Conservation (phyloP, 257 asterid species). For the Asclepias syriaca region DNA sequence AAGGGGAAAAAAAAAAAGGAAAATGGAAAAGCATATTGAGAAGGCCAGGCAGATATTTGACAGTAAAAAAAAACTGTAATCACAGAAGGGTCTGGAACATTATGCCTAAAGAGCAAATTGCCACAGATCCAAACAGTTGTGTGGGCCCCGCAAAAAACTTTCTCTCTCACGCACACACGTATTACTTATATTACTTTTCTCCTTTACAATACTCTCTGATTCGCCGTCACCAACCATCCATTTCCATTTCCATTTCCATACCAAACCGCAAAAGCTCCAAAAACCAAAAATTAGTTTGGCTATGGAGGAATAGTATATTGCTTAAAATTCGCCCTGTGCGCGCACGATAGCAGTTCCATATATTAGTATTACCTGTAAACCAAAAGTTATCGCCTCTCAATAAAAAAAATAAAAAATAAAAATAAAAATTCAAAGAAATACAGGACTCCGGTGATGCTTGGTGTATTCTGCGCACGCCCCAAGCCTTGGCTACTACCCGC, state of each 20-base stretch:
- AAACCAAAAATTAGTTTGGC: not conserved
- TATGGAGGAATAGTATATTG: constrained; percentile 5
- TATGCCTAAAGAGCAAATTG: not conserved
- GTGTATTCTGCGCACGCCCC: constrained; percentile 66
- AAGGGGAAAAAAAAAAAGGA: too few species aligned
- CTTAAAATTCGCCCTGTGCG: constrained; percentile 8
- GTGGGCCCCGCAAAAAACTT: not conserved
- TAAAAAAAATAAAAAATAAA: not conserved
- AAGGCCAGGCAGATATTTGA: not conserved
- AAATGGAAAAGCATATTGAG: not conserved
- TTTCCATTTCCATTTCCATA: not conserved
- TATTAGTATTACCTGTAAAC: not conserved
- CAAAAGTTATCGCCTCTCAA: not conserved
- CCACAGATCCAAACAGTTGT: not conserved
- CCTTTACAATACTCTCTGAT: not conserved
- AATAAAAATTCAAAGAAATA: constrained; percentile 16
- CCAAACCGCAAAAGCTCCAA: not conserved
- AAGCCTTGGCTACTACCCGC: constrained; percentile 51
- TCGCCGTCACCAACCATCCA: constrained; percentile 17
- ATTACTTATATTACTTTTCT: not conserved
- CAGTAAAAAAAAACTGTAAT: not conserved
- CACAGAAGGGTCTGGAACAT: not conserved
- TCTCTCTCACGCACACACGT: not conserved
- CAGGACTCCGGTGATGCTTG: constrained; percentile 59
- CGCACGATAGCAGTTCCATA: not conserved